phyloP scores from a whole-genome alignment of 768 basidiomycete genomes.

The Lentinula raphanica region DNA sequence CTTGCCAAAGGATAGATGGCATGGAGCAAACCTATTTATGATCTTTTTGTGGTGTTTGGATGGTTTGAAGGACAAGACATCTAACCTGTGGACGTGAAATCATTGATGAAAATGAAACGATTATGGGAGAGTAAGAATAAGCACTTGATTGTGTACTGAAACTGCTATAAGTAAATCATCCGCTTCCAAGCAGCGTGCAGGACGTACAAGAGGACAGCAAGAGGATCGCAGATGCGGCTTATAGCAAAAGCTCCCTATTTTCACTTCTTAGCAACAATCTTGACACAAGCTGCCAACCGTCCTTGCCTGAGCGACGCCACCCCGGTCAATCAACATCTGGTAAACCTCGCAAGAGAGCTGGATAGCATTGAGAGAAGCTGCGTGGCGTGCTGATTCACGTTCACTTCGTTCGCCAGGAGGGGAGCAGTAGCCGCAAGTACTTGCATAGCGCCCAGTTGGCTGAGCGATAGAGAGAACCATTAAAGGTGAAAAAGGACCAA shows the following conservation, averaged over 20 bases:
- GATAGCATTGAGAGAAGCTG: conserved; percentile 44
- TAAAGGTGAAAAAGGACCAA: not conserved
- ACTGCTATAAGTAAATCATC: not conserved
- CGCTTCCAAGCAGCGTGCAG: not conserved
- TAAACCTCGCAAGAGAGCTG: conserved; percentile 58
- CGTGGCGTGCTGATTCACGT: conserved; percentile 36
- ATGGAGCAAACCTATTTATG: conserved; percentile 52
- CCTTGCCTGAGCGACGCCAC: conserved; percentile 76
- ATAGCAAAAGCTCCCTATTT: conserved; percentile 66
- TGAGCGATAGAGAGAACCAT: conserved; percentile 28
- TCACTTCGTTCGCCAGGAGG: conserved; percentile 45
- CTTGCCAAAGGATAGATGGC: not conserved
- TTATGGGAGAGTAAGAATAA: conserved; percentile 16
- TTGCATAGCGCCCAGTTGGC: conserved; percentile 28
- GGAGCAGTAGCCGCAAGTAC: conserved; percentile 67
- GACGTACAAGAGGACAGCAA: conserved; percentile 61
- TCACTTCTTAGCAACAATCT: not conserved
- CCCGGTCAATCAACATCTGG: conserved; percentile 77
- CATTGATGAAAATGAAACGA: not conserved
- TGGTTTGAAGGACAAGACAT: conserved; percentile 58
- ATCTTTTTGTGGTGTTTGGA: conserved; percentile 74
- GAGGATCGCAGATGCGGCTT: conserved; percentile 77
- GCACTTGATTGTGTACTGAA: conserved; percentile 86
- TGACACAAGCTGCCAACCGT: not conserved
- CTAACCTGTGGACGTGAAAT: conserved; percentile 43